phyloP scores from a whole-genome alignment of 1,284 basidiomycete genomes.

The Leccinum solheimii region DNA sequence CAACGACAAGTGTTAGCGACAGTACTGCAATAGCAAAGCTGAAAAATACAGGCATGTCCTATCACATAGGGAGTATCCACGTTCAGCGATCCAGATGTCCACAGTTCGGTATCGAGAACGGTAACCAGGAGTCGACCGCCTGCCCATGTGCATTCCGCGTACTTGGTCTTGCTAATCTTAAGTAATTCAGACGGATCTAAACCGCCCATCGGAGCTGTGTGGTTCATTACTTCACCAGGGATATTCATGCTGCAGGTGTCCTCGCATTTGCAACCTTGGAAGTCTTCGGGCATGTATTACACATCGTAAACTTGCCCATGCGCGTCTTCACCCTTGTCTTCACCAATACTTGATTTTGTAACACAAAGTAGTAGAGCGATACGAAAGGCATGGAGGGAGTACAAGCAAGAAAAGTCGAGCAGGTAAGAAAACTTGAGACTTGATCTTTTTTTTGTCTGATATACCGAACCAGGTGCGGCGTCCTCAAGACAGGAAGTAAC shows the following conservation, averaged over 20 bases:
- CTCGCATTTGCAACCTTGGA: slow-evolving; percentile 28
- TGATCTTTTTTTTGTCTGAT: slow-evolving; percentile 46
- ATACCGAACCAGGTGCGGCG: slow-evolving; percentile 37
- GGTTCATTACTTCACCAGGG: slow-evolving; percentile 23
- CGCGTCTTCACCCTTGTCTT: slow-evolving; percentile 29
- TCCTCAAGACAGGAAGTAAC: slow-evolving; percentile 40
- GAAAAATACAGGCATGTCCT: slow-evolving; percentile 8
- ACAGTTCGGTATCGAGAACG: background rate
- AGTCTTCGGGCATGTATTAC: slow-evolving; percentile 38
- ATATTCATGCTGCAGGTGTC: slow-evolving; percentile 10
- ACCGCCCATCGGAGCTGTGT: slow-evolving; percentile 4
- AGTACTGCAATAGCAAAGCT: background rate
- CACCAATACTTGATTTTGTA: slow-evolving; percentile 42
- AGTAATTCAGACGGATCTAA: slow-evolving; percentile 25
- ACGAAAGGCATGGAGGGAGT: slow-evolving; percentile 38
- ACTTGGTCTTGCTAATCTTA: slow-evolving; percentile 24
- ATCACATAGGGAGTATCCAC: background rate
- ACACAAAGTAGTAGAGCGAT: slow-evolving; percentile 42
- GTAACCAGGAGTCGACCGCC: background rate
- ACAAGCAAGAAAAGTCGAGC: slow-evolving; percentile 39
- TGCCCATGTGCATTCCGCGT: slow-evolving; percentile 1
- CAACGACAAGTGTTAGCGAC: background rate
- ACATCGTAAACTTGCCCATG: slow-evolving; percentile 39
- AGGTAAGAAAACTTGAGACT: slow-evolving; percentile 47
- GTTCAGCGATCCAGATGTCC: slow-evolving; percentile 9